Evolutionary conservation across 163 green algal species (phyloP), one percentile per base, ranked within the genome.

Genomic region (Chlamydomonas reinhardtii): DNA sequence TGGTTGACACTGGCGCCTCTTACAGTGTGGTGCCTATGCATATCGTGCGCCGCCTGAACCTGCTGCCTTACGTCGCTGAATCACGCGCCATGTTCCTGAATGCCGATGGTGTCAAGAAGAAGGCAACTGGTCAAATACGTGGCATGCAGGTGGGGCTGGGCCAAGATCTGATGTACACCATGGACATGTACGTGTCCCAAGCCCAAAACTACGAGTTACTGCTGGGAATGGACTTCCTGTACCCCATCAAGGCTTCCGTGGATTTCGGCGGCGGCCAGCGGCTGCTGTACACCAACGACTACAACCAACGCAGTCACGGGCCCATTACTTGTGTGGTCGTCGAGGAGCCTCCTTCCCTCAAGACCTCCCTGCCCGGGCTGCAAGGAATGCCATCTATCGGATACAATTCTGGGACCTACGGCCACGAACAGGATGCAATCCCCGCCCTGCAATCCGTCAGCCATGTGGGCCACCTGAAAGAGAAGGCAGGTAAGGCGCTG

Each of bases 151-250:
- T 82, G 8, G 62, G 54, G 0, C 39, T 32, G 22, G 56, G 32
- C 0, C 43, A 54, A 54, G 74, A 82, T 25, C 19, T 82, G 11
- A 19, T 56, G 15, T 59, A 72, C 9, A 37, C 66, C 19, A 12
- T 82, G 20, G 29, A 27, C 32, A 22, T 32, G 15, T 79, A 39
- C 20, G 73, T 79, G 32, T 71, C 54, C 54, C 66, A 9, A 2
- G 74, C 74, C 1, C 32, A 71, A 0, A 81, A 81, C 56, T 81
- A 81, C 24, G 31, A 81, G 25, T n/a, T 81, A 5, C 74, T 81
- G 31, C 16, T 81, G 31, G 74, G 74, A 3, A 81, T 56, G 20
- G 74, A 81, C 56, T 81, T 81, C 32, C 74, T 81, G 32, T 81
- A 72, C 56, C 74, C 74, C 11, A 71, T 81, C 56, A 32, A 32